Percentiles rank a stretch among this genome's conserved stretches.
phyloP scores from a whole-genome alignment of 305 asterid genomes.

The Fraxinus baroniana region DNA sequence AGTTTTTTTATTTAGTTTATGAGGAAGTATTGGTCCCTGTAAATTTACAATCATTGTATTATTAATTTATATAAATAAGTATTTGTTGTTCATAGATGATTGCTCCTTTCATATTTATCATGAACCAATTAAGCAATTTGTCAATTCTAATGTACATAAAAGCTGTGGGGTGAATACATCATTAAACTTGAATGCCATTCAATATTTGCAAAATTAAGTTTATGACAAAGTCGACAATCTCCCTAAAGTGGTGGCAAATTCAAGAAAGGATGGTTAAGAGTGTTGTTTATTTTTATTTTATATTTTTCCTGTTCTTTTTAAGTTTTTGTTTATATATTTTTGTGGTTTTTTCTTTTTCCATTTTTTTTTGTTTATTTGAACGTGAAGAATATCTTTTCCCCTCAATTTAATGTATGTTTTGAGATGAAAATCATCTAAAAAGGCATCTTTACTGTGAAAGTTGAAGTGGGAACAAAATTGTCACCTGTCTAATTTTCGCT shows the following conservation, averaged over 20 bases:
- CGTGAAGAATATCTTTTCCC: not conserved
- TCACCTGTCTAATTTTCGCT: not conserved
- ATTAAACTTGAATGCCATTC: not conserved
- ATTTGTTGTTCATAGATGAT: not conserved
- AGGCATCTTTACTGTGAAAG: not conserved
- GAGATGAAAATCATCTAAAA: not conserved
- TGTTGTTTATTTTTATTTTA: not conserved
- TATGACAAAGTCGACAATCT: not conserved
- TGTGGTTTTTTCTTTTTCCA: not conserved
- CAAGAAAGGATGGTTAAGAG: not conserved
- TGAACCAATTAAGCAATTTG: not conserved
- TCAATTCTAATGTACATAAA: not conserved
- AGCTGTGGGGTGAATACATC: not conserved
- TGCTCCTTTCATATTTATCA: not conserved
- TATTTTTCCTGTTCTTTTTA: not conserved
- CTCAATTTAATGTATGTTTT: not conserved
- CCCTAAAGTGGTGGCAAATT: not conserved
- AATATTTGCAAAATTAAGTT: not conserved
- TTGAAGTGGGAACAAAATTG: not conserved
- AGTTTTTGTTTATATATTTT: not conserved
- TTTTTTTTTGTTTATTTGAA: not conserved
- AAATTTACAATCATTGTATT: not conserved
- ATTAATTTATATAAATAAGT: slow-evolving; percentile 4
- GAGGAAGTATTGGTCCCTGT: not conserved
- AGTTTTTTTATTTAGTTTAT: not conserved